A percentile compares a stretch with the other conserved stretches of the same genome.
Conservation (phyloP, 345 rosid species). For the Eucalyptus sideroxylon region DNA sequence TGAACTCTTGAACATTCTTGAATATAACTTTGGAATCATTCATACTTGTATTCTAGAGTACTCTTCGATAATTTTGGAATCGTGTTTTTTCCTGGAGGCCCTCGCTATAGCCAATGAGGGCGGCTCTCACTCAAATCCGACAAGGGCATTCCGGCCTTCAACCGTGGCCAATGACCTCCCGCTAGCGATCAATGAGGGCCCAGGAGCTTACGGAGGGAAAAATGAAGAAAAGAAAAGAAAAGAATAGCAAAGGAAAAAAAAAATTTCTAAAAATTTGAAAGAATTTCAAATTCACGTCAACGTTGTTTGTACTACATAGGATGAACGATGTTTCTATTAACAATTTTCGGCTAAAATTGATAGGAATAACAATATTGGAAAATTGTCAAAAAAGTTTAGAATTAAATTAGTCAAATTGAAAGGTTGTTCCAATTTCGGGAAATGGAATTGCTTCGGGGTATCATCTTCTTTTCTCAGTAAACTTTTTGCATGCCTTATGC, state of each 20-base stretch:
- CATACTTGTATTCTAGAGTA: neutral
- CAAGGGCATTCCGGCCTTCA: rapidly evolving
- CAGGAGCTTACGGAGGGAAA: rapidly evolving
- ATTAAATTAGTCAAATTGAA: neutral
- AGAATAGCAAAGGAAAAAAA: neutral
- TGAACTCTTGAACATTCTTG: neutral
- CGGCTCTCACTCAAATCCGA: rapidly evolving
- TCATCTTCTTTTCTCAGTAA: no score
- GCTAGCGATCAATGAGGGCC: neutral
- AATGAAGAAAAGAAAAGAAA: neutral
- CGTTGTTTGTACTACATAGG: rapidly evolving
- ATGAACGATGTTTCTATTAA: rapidly evolving
- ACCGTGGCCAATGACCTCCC: rapidly evolving
- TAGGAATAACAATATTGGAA: neutral
- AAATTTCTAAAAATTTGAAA: neutral
- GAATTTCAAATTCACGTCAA: rapidly evolving
- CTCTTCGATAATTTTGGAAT: neutral
- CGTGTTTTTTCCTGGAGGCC: rapidly evolving
- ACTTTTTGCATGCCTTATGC: no score
- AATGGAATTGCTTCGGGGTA: no score
- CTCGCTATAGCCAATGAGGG: neutral
- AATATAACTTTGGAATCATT: neutral
- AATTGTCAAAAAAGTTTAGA: neutral
- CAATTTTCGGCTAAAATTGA: rapidly evolving
- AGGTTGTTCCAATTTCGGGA: neutral